Conservation (phyloP, 2,329 filamentous ascomycete genomes). For the Neonectria coccinea region DNA sequence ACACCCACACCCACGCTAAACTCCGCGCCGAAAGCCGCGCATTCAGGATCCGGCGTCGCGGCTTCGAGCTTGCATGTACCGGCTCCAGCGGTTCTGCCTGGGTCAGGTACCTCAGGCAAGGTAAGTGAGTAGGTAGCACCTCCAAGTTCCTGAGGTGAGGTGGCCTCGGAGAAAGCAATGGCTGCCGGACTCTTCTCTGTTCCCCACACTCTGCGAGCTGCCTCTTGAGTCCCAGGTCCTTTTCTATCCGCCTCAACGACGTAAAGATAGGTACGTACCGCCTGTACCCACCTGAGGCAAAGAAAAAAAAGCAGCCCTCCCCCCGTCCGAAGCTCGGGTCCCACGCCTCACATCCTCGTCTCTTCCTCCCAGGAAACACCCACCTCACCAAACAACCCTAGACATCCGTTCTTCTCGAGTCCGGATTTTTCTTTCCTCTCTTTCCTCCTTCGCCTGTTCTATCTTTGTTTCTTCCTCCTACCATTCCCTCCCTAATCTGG, state of each 20-base stretch:
- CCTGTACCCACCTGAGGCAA: conserved; percentile 43
- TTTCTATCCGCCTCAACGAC: background rate
- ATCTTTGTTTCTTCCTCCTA: conserved; percentile 34
- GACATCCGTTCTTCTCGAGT: conserved; percentile 39
- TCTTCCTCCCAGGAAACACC: conserved; percentile 36
- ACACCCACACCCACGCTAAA: conserved; percentile 20
- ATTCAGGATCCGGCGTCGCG: conserved; percentile 1
- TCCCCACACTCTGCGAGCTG: conserved; percentile 29
- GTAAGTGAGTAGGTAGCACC: too few species aligned
- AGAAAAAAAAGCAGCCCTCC: conserved; percentile 46
- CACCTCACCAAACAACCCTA: conserved; percentile 39
- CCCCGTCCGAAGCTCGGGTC: conserved; percentile 40
- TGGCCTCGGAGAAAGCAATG: conserved; percentile 11
- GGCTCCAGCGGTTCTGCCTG: conserved; percentile 13
- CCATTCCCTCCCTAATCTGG: conserved; percentile 43
- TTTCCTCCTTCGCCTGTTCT: conserved; percentile 37
- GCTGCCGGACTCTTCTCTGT: conserved; percentile 8
- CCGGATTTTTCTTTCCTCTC: conserved; percentile 34
- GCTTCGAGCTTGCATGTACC: conserved; percentile 18
- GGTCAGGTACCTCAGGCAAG: background rate
- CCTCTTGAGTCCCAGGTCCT: conserved; percentile 33
- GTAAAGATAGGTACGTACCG: conserved; percentile 33
- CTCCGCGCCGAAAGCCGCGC: conserved; percentile 31
- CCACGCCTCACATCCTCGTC: conserved; percentile 41
- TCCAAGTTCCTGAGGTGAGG: conserved; percentile 2